Evolutionary conservation across 1,284 basidiomycete genomes (phyloP).

Genomic region (Naganishia sp.): DNA sequence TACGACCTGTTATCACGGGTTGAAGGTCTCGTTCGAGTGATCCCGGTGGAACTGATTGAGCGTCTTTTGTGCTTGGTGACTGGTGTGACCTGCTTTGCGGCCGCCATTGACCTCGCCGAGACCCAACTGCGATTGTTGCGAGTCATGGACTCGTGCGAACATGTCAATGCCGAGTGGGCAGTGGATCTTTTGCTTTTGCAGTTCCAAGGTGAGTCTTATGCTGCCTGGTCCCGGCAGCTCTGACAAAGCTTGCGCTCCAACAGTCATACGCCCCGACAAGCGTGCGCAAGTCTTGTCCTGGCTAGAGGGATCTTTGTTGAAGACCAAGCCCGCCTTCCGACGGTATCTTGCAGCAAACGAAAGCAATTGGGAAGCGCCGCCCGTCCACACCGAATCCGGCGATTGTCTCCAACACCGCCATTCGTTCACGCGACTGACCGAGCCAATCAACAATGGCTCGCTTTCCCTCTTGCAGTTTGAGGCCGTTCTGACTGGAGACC

Average conservation of each 20-base stretch:
- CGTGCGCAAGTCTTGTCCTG: slow-evolving; percentile 4
- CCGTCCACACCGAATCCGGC: background rate
- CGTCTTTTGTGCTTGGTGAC: slow-evolving; percentile 11
- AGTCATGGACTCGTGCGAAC: background rate
- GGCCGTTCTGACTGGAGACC: slow-evolving; percentile 27
- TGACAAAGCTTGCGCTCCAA: background rate
- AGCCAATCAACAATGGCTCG: slow-evolving; percentile 19
- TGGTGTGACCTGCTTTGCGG: slow-evolving; percentile 14
- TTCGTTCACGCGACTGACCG: slow-evolving; percentile 5
- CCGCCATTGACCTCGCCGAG: background rate
- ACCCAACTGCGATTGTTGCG: slow-evolving; percentile 10
- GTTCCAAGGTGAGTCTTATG: slow-evolving; percentile 12
- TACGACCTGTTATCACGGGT: background rate
- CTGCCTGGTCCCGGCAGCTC: background rate
- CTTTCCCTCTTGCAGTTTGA: slow-evolving; percentile 17
- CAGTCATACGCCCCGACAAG: slow-evolving; percentile 9
- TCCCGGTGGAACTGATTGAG: too few species aligned
- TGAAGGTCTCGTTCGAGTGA: background rate
- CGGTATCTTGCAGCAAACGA: background rate
- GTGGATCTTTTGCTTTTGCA: slow-evolving; percentile 5
- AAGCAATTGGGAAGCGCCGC: slow-evolving; percentile 22
- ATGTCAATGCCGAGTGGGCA: background rate
- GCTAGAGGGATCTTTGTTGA: background rate
- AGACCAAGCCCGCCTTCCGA: background rate
- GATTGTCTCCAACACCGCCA: background rate